phyloP scores from a whole-genome alignment of 192 early-diverging fungal genomes.

The Backusella westeae region DNA sequence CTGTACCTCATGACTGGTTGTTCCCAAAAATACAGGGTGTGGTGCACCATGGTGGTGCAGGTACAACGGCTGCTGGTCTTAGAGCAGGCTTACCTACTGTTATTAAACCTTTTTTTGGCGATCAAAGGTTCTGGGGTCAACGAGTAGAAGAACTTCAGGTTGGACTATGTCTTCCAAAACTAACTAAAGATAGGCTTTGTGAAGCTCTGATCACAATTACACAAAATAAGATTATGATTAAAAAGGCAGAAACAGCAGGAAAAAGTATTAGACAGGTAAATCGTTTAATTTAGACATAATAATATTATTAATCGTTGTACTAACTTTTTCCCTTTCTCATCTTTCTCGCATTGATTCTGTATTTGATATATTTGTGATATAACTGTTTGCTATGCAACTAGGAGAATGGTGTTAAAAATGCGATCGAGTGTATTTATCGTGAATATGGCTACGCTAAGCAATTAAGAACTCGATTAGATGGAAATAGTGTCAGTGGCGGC shows the following conservation, averaged over 20 bases:
- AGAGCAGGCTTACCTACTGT: constrained; percentile 68
- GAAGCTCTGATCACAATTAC: constrained; percentile 47
- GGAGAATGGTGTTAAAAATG: constrained; percentile 59
- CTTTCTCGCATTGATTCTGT: neutral
- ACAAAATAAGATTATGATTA: constrained; percentile 51
- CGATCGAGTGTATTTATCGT: constrained; percentile 58
- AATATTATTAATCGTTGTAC: neutral
- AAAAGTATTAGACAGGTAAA: constrained; percentile 45
- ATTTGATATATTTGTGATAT: neutral
- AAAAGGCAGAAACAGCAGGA: constrained; percentile 43
- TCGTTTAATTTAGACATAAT: neutral
- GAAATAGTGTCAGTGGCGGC: neutral
- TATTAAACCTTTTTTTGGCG: constrained; percentile 70
- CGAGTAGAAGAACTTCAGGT: constrained; percentile 59
- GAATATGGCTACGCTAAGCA: constrained; percentile 50
- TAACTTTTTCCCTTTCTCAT: neutral
- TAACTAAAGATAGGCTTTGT: constrained; percentile 50
- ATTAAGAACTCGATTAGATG: neutral
- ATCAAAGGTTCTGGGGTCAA: constrained; percentile 70
- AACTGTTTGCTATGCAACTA: neutral
- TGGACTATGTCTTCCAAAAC: constrained; percentile 55
- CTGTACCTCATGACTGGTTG: constrained; percentile 77
- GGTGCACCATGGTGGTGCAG: constrained; percentile 80
- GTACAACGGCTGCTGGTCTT: constrained; percentile 71
- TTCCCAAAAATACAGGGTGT: constrained; percentile 62